Evolutionary conservation across 1,284 basidiomycete species (phyloP).

Genomic region (Irpex sp.): DNA sequence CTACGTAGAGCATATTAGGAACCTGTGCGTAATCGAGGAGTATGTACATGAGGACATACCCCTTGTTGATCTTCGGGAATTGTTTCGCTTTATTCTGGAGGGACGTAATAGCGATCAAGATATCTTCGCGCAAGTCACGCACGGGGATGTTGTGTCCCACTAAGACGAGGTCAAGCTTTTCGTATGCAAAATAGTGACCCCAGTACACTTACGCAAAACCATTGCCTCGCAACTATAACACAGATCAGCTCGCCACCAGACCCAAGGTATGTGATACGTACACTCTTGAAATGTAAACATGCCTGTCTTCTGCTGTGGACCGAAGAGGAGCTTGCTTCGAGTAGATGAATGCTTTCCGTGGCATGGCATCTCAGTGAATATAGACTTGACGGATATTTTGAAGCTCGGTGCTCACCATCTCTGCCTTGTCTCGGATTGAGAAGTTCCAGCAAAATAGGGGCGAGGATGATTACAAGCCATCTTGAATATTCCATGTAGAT

Average conservation of each 20-base stretch:
- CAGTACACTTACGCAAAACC: not conserved
- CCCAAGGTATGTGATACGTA: not conserved
- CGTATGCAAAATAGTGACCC: not conserved
- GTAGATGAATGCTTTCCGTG: not conserved
- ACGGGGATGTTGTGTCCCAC: conserved; percentile 1
- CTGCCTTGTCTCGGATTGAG: not conserved
- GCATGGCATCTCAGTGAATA: not conserved
- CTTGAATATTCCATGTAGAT: not conserved
- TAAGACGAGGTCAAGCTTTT: not conserved
- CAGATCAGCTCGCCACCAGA: not conserved
- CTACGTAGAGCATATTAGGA: not conserved
- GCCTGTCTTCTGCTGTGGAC: not conserved
- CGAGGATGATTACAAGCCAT: not conserved
- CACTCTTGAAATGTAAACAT: not conserved
- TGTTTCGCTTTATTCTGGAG: not conserved
- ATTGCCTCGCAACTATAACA: not conserved
- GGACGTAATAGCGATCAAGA: not conserved
- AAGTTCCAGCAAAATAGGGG: not conserved
- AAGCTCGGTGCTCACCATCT: not conserved
- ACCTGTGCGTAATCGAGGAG: too few relatives aligned
- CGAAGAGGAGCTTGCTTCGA: not conserved
- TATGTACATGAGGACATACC: not conserved
- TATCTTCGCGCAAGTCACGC: not conserved
- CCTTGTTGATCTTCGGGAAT: not conserved
- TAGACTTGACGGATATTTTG: too few relatives aligned